A percentile compares a stretch with the other conserved stretches of the same genome.
Evolutionary conservation across 2,329 filamentous ascomycete genomes (phyloP).

Genomic region (Colletotrichum musicola): DNA sequence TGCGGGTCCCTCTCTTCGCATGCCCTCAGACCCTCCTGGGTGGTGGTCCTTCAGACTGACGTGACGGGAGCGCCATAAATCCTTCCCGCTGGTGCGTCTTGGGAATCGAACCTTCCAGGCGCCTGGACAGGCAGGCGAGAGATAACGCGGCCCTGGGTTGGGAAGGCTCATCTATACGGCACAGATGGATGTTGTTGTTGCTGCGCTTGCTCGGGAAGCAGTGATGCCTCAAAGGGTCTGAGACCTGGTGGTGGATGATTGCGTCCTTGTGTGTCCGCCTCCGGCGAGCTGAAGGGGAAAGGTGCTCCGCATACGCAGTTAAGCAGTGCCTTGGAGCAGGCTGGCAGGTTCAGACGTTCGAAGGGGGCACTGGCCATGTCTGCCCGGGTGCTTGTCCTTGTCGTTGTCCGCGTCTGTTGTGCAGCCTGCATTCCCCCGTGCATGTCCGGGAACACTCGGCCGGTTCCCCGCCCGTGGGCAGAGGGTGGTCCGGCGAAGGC

Average conservation of each 20-base stretch:
- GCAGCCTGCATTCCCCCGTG: too few relatives aligned
- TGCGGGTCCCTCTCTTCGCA: too few relatives aligned
- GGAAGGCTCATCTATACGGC: too few relatives aligned
- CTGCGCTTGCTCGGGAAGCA: neutral
- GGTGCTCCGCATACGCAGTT: too few relatives aligned
- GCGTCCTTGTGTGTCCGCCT: conserved; percentile 18
- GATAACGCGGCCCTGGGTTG: conserved; percentile 1
- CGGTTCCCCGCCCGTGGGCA: conserved; percentile 21
- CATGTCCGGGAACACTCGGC: conserved; percentile 15
- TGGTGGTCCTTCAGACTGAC: neutral
- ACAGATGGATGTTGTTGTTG: neutral
- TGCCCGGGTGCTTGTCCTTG: neutral
- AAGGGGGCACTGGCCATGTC: neutral
- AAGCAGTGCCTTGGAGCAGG: too few relatives aligned
- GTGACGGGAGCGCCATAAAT: neutral
- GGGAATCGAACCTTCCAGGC: conserved; percentile 17
- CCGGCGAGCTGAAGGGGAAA: conserved; percentile 17
- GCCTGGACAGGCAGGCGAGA: conserved; percentile 12
- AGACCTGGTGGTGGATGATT: conserved; percentile 10
- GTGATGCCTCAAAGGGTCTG: neutral
- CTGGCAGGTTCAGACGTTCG: neutral
- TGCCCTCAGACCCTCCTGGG: too few relatives aligned
- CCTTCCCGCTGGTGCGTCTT: conserved; percentile 6
- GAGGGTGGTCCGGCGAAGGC: neutral
- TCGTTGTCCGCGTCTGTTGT: too few relatives aligned